Evolutionary conservation across 2,329 filamentous ascomycete species (phyloP).

Genomic region (Lasiodiplodia sp.): DNA sequence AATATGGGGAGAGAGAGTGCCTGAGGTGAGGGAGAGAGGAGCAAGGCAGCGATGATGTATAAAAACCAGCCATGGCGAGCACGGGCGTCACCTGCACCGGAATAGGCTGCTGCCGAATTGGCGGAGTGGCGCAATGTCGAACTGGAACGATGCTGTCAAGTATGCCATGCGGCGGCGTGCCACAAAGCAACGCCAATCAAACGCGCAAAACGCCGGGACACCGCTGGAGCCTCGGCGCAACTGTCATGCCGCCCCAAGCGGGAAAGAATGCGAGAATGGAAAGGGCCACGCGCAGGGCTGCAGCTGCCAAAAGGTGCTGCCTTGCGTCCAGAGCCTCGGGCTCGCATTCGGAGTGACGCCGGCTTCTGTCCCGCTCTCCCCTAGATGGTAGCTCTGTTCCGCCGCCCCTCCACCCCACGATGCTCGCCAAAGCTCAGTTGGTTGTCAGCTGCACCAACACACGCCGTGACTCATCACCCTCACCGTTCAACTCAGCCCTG

Average conservation of each 20-base stretch:
- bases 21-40: neutral
- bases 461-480: slow-evolving; percentile 7
- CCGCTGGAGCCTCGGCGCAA: neutral
- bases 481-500: neutral
- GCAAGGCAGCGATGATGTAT: slow-evolving; percentile 15
- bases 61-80: neutral
- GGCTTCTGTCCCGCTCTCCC: no score
- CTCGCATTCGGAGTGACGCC: slow-evolving; percentile 5
- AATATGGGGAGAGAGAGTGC: neutral
- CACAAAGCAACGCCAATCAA: slow-evolving; percentile 2
- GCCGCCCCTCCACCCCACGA: neutral
- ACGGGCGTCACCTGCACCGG: slow-evolving; percentile 3
- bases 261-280: neutral
- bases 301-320: neutral
- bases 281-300: neutral
- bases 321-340: slow-evolving; percentile 4
- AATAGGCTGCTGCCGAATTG: neutral
- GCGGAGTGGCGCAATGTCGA: neutral
- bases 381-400: neutral
- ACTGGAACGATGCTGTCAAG: slow-evolving; percentile 3
- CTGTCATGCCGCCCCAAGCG: neutral
- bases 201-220: neutral
- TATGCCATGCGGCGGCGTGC: slow-evolving; percentile 9
- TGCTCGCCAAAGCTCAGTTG: neutral
- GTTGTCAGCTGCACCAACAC: neutral